Evolutionary conservation across 805 yeast genomes (phyloP), one percentile per base, ranked within the genome.

Genomic region (Zygoascus biomembranicola): DNA sequence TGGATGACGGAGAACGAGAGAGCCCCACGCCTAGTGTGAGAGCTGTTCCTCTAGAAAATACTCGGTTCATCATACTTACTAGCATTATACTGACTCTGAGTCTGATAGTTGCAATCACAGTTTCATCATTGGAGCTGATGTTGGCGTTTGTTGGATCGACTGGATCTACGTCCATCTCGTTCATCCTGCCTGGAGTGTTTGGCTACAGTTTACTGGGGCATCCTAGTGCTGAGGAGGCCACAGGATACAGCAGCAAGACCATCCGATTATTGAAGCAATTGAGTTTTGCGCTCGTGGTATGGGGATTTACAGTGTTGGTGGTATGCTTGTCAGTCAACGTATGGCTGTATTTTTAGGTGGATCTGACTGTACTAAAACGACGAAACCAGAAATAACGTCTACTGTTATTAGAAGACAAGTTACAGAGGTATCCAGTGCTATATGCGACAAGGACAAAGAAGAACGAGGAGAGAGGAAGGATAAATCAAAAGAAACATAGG

Each of bases 91-190:
- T 90, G 50, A 41, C 76, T 0, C 62, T 74, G 5, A 80, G 89
- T 47, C 89, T 85, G 64, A 52, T 72, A 0, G 72, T 85, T 9
- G 94, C 97, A 0, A 69, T 84, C 37, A 67, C 80, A 2, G 84
- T 90, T 32, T 72, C 72, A 13, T 87, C 96, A 0, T 79, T 90
- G 60, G 95, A 92, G 28, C 78, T 83, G 47, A 90, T 90, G 13
- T 72, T 90, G 59, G 90, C 96, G 1, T 73, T 90, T 58, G 96
- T 90, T 3, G 97, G 97, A 1, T 87, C 96, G 0, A 89, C 96
- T 0, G 97, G 97, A 0, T 87, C 96, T 0, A 90, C 97, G 0
- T 80, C 95, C 5, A 89, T 90, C 50, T 89, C 96, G 11, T 90
- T 90, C 65, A 89, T 88, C 31, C 74, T 90, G 47, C 97, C 97